Evolutionary conservation across 2,329 filamentous ascomycete species (phyloP).

Genomic region (Fusarium citri): DNA sequence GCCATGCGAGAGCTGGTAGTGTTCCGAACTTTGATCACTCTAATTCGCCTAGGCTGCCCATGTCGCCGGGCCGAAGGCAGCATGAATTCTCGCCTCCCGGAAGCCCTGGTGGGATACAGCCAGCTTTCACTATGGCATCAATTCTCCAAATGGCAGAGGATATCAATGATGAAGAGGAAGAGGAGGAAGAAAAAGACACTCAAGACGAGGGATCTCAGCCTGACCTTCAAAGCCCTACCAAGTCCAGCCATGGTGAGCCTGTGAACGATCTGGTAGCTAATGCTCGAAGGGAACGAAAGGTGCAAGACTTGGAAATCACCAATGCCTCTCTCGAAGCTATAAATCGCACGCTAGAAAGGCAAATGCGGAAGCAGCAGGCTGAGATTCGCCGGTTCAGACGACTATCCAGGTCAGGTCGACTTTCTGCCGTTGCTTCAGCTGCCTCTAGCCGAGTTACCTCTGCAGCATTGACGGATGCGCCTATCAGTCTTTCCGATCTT

Average conservation of each 20-base stretch:
- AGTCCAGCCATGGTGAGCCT: constrained; percentile 66
- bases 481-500: constrained; percentile 61
- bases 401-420: constrained; percentile 82
- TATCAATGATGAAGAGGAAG: constrained; percentile 52
- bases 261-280: constrained; percentile 85
- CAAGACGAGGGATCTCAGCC: constrained; percentile 49
- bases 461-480: constrained; percentile 57
- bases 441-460: constrained; percentile 60
- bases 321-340: constrained; percentile 96
- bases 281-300: constrained; percentile 91
- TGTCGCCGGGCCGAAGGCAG: constrained; percentile 48
- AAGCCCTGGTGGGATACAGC: constrained; percentile 48
- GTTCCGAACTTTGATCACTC: constrained; percentile 53
- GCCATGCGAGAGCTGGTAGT: constrained; percentile 58
- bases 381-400: constrained; percentile 88
- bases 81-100: constrained; percentile 54
- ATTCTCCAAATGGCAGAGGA: constrained; percentile 69
- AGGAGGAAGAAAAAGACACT: constrained; percentile 48
- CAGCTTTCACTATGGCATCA: constrained; percentile 64
- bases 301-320: constrained; percentile 94
- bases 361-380: constrained; percentile 89
- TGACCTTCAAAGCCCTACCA: constrained; percentile 68
- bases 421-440: constrained; percentile 68
- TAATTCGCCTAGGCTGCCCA: constrained; percentile 50
- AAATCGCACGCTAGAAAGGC: constrained; percentile 90